These are phyloP conservation scores for Trichoderma guizhouense DNA, from an alignment of 2,329 filamentous ascomycete genomes.

Conservation along the genomic window DNA sequence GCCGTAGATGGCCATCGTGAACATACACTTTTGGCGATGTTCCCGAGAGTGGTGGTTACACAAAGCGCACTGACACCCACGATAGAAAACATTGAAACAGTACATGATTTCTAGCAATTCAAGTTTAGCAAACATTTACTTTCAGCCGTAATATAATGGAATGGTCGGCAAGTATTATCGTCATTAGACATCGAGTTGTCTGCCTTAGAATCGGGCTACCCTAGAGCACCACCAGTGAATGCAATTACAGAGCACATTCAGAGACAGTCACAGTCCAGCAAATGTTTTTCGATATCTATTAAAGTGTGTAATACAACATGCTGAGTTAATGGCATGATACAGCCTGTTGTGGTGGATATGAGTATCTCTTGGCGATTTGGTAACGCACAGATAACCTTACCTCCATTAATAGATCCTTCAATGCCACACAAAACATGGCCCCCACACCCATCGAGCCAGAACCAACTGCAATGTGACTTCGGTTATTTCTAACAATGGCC, in stretches of 20 bases:
- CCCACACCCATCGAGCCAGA: background rate
- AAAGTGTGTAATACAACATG: background rate
- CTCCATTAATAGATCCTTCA: background rate
- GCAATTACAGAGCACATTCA: background rate
- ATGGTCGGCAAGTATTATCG: background rate
- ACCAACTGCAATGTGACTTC: background rate
- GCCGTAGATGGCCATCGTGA: background rate
- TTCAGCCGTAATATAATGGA: background rate
- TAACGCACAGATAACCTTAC: background rate
- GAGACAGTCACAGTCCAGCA: background rate
- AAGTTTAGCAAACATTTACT: background rate
- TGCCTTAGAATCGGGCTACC: background rate
- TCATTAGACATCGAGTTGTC: background rate
- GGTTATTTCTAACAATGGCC: background rate
- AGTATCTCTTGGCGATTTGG: background rate
- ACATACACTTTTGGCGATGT: background rate
- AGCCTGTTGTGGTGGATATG: background rate
- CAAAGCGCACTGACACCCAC: background rate
- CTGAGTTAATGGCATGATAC: background rate
- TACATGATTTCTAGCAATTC: too few species aligned
- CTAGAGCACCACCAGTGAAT: background rate
- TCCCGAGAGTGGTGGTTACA: background rate
- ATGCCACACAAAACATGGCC: background rate
- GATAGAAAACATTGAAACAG: too few species aligned
- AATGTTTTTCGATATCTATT: background rate